Percentiles rank a stretch among this genome's conserved stretches.
phyloP scores from a whole-genome alignment of 2,329 filamentous ascomycete genomes.

The Chaetomiaceae sp. region DNA sequence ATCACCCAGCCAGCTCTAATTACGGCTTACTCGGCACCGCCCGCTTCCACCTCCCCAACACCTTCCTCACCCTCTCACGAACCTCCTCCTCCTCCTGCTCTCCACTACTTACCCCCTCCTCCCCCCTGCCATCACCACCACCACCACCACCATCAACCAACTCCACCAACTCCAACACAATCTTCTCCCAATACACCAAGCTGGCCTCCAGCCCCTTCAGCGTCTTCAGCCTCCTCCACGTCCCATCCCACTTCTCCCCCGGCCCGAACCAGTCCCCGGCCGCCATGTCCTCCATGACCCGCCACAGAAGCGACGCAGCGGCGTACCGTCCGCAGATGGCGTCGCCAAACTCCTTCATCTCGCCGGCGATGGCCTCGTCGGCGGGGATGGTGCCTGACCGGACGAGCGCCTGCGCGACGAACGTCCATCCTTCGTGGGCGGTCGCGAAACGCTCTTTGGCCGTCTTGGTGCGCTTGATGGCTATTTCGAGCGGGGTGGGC shows the following conservation, averaged over 20 bases:
- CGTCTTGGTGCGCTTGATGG: not conserved
- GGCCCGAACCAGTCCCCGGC: conserved; percentile 8
- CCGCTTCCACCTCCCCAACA: conserved; percentile 1
- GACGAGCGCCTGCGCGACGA: not conserved
- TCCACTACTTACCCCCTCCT: not conserved
- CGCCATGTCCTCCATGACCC: not conserved
- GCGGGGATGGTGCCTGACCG: not conserved
- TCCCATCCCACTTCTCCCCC: not conserved
- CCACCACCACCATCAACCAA: not conserved
- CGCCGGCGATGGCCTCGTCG: not conserved
- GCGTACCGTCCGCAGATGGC: not conserved
- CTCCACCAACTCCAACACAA: conserved; percentile 4
- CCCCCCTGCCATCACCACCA: not conserved
- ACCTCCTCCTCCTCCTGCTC: not conserved
- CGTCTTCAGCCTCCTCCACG: not conserved
- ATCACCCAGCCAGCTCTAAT: too few relatives aligned
- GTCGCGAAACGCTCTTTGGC: not conserved
- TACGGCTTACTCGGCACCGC: conserved; percentile 5
- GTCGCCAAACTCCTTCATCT: conserved; percentile 3
- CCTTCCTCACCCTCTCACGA: not conserved
- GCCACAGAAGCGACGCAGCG: not conserved
- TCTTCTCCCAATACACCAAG: conserved; percentile 10
- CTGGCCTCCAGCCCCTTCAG: conserved; percentile 10
- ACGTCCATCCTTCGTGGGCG: not conserved
- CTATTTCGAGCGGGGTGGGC: not conserved